These are phyloP conservation scores for Phyllosticta paracitricarpa DNA, from an alignment of 2,329 filamentous ascomycete genomes.

Conservation along the genomic window DNA sequence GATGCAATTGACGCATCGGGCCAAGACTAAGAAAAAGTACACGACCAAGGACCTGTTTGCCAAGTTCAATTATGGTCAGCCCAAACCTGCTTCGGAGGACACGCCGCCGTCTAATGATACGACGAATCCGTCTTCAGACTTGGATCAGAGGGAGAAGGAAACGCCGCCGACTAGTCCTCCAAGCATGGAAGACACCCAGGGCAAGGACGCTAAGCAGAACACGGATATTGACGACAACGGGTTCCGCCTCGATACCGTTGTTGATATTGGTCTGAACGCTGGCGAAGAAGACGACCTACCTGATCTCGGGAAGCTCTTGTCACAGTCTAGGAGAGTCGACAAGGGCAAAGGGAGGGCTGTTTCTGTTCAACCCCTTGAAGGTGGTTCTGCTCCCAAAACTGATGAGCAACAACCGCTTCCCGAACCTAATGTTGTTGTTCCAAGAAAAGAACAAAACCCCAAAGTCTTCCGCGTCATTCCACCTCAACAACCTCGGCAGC, in stretches of 20 bases:
- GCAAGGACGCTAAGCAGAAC: background rate
- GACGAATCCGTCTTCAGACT: conserved; percentile 51
- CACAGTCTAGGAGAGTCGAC: conserved; percentile 29
- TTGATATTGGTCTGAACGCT: conserved; percentile 8
- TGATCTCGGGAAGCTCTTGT: conserved; percentile 19
- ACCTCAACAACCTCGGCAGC: background rate
- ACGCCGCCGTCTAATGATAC: background rate
- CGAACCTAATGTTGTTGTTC: background rate
- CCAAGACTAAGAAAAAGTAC: conserved; percentile 80
- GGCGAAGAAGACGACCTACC: conserved; percentile 17
- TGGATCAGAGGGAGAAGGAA: conserved; percentile 27
- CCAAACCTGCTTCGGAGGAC: conserved; percentile 9
- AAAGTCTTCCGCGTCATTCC: conserved; percentile 1
- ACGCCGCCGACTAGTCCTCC: conserved; percentile 39
- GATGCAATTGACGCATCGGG: conserved; percentile 84
- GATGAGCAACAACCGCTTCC: background rate
- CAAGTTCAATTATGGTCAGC: conserved; percentile 62
- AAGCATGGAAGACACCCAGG: conserved; percentile 12
- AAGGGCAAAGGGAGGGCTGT: conserved; percentile 53
- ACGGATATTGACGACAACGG: background rate
- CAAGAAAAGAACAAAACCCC: background rate
- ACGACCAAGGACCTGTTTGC: conserved; percentile 74
- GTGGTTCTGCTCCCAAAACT: background rate
- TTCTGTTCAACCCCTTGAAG: background rate
- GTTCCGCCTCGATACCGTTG: conserved; percentile 1